A percentile compares a stretch with the other conserved stretches of the same genome.
Conservation (phyloP, 1,139 yeast genomes). For the Hyphopichia wangnamkhiaoensis region DNA sequence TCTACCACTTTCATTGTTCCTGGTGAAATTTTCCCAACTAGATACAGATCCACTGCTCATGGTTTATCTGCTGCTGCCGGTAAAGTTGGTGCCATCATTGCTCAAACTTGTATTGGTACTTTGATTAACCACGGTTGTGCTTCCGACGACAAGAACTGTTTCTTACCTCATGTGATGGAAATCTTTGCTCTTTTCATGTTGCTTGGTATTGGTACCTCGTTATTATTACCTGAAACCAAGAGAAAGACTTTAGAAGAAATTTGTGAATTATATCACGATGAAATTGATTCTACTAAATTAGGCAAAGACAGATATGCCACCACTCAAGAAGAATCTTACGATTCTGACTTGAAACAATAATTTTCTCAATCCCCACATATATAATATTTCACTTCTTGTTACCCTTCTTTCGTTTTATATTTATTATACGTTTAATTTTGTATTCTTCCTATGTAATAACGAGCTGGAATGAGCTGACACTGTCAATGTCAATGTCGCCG, state of each 20-base stretch:
- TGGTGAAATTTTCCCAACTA: slow-evolving; percentile 96
- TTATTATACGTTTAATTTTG: neutral
- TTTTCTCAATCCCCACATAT: too few species aligned
- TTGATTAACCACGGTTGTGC: slow-evolving; percentile 77
- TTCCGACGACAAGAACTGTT: slow-evolving; percentile 60
- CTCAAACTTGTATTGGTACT: slow-evolving; percentile 88
- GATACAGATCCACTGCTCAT: slow-evolving; percentile 97
- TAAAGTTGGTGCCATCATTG: slow-evolving; percentile 95
- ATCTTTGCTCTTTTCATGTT: slow-evolving; percentile 90
- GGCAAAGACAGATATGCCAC: slow-evolving; percentile 36
- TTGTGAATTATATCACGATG: slow-evolving; percentile 76
- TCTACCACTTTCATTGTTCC: slow-evolving; percentile 94
- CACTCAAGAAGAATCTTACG: slow-evolving; percentile 31
- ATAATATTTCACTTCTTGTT: neutral
- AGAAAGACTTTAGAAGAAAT: slow-evolving; percentile 84
- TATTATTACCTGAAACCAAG: slow-evolving; percentile 85
- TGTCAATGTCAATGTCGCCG: too few species aligned
- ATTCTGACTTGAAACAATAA: slow-evolving; percentile 22
- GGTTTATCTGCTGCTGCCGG: slow-evolving; percentile 97
- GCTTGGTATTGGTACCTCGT: slow-evolving; percentile 63
- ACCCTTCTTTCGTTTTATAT: neutral
- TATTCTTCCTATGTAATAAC: too few species aligned
- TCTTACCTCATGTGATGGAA: slow-evolving; percentile 88
- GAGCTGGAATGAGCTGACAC: too few species aligned
- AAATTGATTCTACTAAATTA: slow-evolving; percentile 53